phyloP scores from a whole-genome alignment of 1,284 basidiomycete species.

The Irpex lacteus region DNA sequence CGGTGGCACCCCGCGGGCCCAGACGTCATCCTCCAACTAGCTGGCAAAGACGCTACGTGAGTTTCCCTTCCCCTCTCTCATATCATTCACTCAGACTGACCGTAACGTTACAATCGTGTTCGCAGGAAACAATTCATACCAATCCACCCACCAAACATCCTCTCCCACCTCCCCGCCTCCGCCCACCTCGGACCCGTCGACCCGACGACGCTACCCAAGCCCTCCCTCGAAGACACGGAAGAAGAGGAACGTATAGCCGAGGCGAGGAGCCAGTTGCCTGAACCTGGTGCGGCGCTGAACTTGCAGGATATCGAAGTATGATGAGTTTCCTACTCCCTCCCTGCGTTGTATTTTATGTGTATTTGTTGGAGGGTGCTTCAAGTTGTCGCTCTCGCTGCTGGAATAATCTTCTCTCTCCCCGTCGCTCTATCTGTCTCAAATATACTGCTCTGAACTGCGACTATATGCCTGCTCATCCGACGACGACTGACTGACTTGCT shows the following conservation, averaged over 20 bases:
- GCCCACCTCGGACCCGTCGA: conserved; percentile 45
- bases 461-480: too few relatives aligned
- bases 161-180: conserved; percentile 27
- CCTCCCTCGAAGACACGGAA: conserved; percentile 30
- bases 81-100: too few relatives aligned
- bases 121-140: conserved; percentile 34
- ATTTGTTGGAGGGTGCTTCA: background rate
- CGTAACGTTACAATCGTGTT: too few relatives aligned
- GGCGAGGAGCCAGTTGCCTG: conserved; percentile 39
- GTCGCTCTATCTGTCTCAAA: too few relatives aligned
- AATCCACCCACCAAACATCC: conserved; percentile 33
- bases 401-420: too few relatives aligned
- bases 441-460: too few relatives aligned
- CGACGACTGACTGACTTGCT: too few relatives aligned
- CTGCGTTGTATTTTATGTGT: background rate
- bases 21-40: conserved; percentile 45
- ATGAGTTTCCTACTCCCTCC: background rate
- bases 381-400: background rate
- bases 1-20: conserved; percentile 52
- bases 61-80: conserved; percentile 13
- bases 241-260: conserved; percentile 41
- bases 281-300: conserved; percentile 40
- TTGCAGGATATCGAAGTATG: conserved; percentile 42
- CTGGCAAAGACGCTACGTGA: conserved; percentile 55
- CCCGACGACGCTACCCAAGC: conserved; percentile 37